Base-by-base conservation (phyloP, 2,329 filamentous ascomycete genomes). In the Chaetomiaceae sp. region DNA sequence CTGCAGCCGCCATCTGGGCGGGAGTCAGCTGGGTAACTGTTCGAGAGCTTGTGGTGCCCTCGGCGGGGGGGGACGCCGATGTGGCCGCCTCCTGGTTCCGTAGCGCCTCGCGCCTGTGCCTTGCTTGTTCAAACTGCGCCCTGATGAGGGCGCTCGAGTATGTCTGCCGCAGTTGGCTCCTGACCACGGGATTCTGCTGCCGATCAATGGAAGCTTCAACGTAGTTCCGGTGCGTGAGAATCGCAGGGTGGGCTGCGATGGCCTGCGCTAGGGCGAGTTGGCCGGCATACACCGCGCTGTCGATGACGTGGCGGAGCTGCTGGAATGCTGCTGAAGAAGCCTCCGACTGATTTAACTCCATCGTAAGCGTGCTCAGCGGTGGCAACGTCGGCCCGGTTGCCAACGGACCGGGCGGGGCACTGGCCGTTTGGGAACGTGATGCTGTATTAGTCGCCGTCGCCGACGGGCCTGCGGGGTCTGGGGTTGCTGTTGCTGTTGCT, bases 281-380 rank as follows among this genome's bases (percentile, higher is more conserved):
- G 0, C 81, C 82, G 47, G 75, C 72, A 0, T 76, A 72, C 0
- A 85, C 71, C 13, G 75, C 68, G 5, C 71, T 66, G 51, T 85
- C 79, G 47, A 85, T 81, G 54, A 82, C 66, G 9, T 71, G 69
- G 32, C 69, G 73, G 48, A 79, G 77, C 3, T 74, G 73, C n/a
- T 67, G 63, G 9, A 70, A 65, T 6, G 71, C 32, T 2, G 30
- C 44, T 2, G 44, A 1, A 40, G 68, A 64, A 16, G 65, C 58
- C 36, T 71, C 66, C 20, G 66, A 51, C 34, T 67, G 62, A 13
- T 59, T 64, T 43, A 67, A 59, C n/a, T 58, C 62, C 48, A 40
- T 32, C 11, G 54, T 29, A 36, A 55, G 40, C 14, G 55, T 25
- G 37, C 44, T 43, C 20, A 53, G 6, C 10, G 61, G 56, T 5